These are phyloP conservation scores for Cytospora piceae DNA, from an alignment of 2,329 filamentous ascomycete genomes.

Conservation along the genomic window DNA sequence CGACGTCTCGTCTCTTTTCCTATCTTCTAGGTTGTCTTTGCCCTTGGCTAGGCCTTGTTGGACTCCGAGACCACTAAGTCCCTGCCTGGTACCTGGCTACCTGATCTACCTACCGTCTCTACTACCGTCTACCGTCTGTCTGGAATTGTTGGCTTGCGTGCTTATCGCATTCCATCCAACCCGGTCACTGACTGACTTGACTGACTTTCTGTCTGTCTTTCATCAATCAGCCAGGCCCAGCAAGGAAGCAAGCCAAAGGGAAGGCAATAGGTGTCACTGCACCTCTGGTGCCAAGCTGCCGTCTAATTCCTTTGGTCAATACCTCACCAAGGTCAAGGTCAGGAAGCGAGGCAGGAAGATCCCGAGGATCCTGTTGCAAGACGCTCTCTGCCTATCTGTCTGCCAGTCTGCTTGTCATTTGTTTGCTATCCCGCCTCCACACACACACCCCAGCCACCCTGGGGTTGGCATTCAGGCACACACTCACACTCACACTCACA, in stretches of 20 bases:
- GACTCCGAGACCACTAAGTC: slow-evolving; percentile 23
- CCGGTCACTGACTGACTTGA: slow-evolving; percentile 3
- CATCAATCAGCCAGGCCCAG: not conserved
- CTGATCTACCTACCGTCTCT: not conserved
- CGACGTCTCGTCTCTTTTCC: slow-evolving; percentile 20
- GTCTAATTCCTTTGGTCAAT: slow-evolving; percentile 23
- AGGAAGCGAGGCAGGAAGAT: slow-evolving; percentile 27
- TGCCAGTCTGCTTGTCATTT: slow-evolving; percentile 29
- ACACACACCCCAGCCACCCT: slow-evolving; percentile 26
- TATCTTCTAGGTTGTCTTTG: slow-evolving; percentile 26
- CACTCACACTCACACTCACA: slow-evolving; percentile 14
- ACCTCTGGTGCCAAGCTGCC: slow-evolving; percentile 22
- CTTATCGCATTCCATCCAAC: slow-evolving; percentile 18
- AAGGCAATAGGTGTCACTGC: slow-evolving; percentile 26
- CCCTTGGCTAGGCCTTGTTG: slow-evolving; percentile 23
- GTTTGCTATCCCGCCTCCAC: slow-evolving; percentile 29
- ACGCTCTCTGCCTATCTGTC: slow-evolving; percentile 27
- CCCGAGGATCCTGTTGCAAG: slow-evolving; percentile 28
- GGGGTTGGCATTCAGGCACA: slow-evolving; percentile 18
- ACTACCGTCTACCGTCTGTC: slow-evolving; percentile 4
- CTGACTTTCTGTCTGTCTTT: not conserved
- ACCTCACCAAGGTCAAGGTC: slow-evolving; percentile 18
- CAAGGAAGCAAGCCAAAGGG: slow-evolving; percentile 6
- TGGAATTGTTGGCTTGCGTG: slow-evolving; percentile 22
- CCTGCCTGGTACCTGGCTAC: slow-evolving; percentile 21